Conservation (phyloP, 169 alveolate genomes). For the Cryptosporidium sp. region DNA sequence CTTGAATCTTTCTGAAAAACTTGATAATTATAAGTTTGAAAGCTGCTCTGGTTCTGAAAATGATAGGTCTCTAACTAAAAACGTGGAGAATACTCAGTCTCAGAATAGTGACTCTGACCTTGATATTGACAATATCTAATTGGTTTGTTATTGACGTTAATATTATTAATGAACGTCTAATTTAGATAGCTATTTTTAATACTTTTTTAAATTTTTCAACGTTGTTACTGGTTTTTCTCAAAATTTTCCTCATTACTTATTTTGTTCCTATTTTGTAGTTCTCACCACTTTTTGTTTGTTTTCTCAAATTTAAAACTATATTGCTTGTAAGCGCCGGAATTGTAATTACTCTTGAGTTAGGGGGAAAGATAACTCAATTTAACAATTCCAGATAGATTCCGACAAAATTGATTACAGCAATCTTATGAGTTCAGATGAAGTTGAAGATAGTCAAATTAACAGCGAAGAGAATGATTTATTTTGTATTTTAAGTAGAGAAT, state of each 20-base stretch:
- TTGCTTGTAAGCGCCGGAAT: not conserved
- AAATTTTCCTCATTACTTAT: no score
- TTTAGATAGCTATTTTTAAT: slow-evolving; percentile 7
- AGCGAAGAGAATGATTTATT: not conserved
- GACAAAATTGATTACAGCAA: not conserved
- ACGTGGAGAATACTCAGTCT: slow-evolving; percentile 34
- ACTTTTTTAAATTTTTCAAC: not conserved
- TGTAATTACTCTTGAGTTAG: not conserved
- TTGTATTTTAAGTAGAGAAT: slow-evolving; percentile 13
- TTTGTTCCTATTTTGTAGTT: no score
- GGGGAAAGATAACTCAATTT: not conserved
- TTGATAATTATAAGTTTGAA: not conserved
- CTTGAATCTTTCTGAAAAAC: slow-evolving; percentile 27
- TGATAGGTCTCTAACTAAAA: slow-evolving; percentile 17
- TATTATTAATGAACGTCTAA: not conserved
- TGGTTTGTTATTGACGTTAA: not conserved
- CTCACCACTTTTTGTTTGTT: no score
- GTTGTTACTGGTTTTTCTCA: not conserved
- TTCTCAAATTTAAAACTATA: not conserved
- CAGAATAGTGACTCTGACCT: slow-evolving; percentile 54
- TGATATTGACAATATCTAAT: slow-evolving; percentile 70
- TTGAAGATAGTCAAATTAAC: not conserved
- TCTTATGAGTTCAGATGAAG: slow-evolving; percentile 31
- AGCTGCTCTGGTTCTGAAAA: slow-evolving; percentile 30
- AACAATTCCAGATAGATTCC: not conserved